phyloP scores from a whole-genome alignment of 1,284 basidiomycete genomes.

The Xerocomus nothofagi region DNA sequence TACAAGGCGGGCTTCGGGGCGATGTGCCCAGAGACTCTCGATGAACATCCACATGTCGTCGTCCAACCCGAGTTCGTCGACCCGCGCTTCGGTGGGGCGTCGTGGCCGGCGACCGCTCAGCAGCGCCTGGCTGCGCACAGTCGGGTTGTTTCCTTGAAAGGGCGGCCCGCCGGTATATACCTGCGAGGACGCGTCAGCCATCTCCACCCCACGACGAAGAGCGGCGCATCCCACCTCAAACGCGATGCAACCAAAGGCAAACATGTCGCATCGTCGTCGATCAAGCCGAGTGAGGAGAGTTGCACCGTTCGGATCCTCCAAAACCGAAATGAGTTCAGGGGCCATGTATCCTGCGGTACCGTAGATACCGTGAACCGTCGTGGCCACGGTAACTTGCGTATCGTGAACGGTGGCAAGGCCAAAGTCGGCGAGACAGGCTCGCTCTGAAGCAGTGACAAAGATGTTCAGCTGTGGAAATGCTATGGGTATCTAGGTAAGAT shows the following conservation, averaged over 20 bases:
- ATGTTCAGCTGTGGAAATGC: slow-evolving; percentile 21
- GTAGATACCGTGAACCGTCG: slow-evolving; percentile 15
- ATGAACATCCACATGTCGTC: slow-evolving; percentile 32
- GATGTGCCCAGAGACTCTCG: slow-evolving; percentile 24
- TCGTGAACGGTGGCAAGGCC: slow-evolving; percentile 27
- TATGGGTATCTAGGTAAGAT: slow-evolving; percentile 1
- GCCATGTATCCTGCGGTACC: slow-evolving; percentile 32
- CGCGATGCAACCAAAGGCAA: slow-evolving; percentile 31
- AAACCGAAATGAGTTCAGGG: slow-evolving; percentile 22
- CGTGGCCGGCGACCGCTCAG: slow-evolving; percentile 18
- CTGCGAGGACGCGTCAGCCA: slow-evolving; percentile 2
- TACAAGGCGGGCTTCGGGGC: slow-evolving; percentile 26
- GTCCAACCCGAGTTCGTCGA: slow-evolving; percentile 22
- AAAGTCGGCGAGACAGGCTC: slow-evolving; percentile 34
- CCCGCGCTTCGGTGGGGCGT: slow-evolving; percentile 13
- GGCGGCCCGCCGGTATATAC: slow-evolving; percentile 22
- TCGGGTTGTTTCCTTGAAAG: slow-evolving; percentile 16
- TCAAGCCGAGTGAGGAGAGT: slow-evolving; percentile 16
- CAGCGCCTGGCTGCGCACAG: slow-evolving; percentile 16
- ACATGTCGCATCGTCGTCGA: slow-evolving; percentile 32
- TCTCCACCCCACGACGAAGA: not conserved
- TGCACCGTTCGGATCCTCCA: slow-evolving; percentile 15
- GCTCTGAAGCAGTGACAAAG: slow-evolving; percentile 24
- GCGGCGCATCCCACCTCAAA: slow-evolving; percentile 24
- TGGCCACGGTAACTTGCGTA: slow-evolving; percentile 13